Base-by-base conservation (phyloP, 1,139 yeast genomes). In the Geotrichum restrictum region DNA sequence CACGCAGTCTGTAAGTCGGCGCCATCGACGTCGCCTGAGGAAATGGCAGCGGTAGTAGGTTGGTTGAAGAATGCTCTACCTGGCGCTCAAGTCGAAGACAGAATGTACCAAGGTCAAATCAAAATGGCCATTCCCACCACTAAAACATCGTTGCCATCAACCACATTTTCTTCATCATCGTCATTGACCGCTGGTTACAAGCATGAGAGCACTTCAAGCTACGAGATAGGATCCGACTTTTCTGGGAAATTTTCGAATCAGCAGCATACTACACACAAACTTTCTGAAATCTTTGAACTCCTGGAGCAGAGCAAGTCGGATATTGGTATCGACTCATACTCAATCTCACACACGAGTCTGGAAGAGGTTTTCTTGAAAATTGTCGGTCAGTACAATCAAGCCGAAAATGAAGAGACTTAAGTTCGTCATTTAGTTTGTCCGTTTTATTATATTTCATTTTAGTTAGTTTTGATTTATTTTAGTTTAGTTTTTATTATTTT, bases 301-400 rank as follows among this genome's bases (percentile, higher is more conserved):
- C 53, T 69, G 22, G 72, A 69, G 51, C 51, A 51, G 18, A 55
- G 60, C 43, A 65, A 65, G 46, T 52, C 49, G 1, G 51, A 54
- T 11, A 49, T 64, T 46, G 66, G 64, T 5, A 60, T 69, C 32
- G 64, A 63, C 48, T 60, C 64, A n/a, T 69, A 68, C 53, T 59
- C 70, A 1, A 65, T 69, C 1, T 57, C 64, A 7, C 64, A 64
- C 31, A 64, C 72, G 1, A 62, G 70, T 16, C 54, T 69, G 34
- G 71, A 68, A 56, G 70, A 68, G 52, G 71, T 69, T 19, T 69
- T 69, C 52, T 57, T 69, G 53, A 60, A 59, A 19, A 67, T 69
- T 52, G 69, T 69, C 10, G 63, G 68, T 16, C 38, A 46, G 24
- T 31, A 51, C 27, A 22, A 51, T 16, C 11, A 14, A 13, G 38